Conservation (phyloP, 257 asterid species). For the Paraleonurus japonicus region DNA sequence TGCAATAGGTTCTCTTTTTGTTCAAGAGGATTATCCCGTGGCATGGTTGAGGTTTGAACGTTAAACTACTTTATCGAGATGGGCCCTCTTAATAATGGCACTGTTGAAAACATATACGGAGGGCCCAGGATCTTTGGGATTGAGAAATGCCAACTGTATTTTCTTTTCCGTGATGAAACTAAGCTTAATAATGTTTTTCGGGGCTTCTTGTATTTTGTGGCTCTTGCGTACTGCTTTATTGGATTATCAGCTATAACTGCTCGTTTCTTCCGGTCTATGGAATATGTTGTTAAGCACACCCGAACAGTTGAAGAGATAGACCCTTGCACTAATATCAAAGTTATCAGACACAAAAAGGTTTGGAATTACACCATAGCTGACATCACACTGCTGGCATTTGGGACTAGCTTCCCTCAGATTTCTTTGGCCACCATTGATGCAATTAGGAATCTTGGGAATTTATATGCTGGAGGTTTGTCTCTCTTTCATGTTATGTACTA, state of each 20-base stretch:
- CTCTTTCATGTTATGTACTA: background rate
- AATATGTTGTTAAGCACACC: conserved; percentile 75
- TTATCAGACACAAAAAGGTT: conserved; percentile 55
- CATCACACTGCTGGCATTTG: conserved; percentile 84
- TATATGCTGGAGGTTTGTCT: conserved; percentile 84
- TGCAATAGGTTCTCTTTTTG: conserved; percentile 15
- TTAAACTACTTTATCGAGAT: conserved; percentile 27
- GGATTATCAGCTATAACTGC: conserved; percentile 93
- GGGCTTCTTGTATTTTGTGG: conserved; percentile 58
- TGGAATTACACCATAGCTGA: conserved; percentile 94
- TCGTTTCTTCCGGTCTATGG: conserved; percentile 93
- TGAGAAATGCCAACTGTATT: conserved; percentile 50
- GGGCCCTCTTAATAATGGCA: conserved; percentile 33
- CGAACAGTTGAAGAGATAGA: conserved; percentile 62
- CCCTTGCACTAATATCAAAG: conserved; percentile 51
- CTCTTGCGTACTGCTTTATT: conserved; percentile 78
- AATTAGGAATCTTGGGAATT: conserved; percentile 67
- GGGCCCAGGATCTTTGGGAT: conserved; percentile 31
- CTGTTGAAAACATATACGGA: conserved; percentile 26
- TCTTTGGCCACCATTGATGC: conserved; percentile 96
- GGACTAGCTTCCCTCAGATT: conserved; percentile 97
- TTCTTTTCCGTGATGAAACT: conserved; percentile 51
- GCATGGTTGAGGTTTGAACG: conserved; percentile 33
- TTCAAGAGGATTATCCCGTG: conserved; percentile 5
- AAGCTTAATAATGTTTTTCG: conserved; percentile 48